Percentiles rank a stretch among this genome's conserved stretches.
Conservation (phyloP, 2,329 filamentous ascomycete genomes). For the Penicillium sp. region DNA sequence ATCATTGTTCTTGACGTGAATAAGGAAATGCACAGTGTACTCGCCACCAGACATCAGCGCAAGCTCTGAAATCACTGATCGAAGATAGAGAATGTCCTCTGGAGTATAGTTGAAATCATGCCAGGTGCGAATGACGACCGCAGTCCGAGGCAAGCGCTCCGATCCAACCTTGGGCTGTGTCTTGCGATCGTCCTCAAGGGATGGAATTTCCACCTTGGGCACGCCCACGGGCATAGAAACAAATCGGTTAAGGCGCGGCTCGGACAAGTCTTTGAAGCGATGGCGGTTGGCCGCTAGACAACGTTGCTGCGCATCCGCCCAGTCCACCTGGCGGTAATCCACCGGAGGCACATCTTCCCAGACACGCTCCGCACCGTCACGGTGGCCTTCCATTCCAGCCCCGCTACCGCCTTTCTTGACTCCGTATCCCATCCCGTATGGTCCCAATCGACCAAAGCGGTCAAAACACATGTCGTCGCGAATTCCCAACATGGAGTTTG, state of each 20-base stretch:
- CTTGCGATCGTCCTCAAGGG: constrained; percentile 20
- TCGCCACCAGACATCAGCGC: constrained; percentile 77
- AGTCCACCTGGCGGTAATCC: constrained; percentile 75
- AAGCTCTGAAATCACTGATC: constrained; percentile 77
- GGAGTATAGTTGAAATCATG: constrained; percentile 76
- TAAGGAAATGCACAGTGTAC: constrained; percentile 78
- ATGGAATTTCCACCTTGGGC: constrained; percentile 23
- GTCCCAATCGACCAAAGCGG: constrained; percentile 80
- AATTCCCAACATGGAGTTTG: constrained; percentile 76
- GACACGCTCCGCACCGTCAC: constrained; percentile 74
- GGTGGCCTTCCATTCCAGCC: constrained; percentile 81
- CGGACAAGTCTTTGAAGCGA: constrained; percentile 60
- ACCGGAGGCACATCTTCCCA: constrained; percentile 73
- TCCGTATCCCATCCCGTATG: constrained; percentile 89
- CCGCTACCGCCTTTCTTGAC: constrained; percentile 76
- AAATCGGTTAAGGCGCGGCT: constrained; percentile 39
- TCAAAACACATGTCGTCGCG: constrained; percentile 91
- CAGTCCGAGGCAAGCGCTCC: constrained; percentile 59
- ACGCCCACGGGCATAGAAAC: constrained; percentile 37
- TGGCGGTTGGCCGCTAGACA: constrained; percentile 71
- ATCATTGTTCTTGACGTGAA: constrained; percentile 80
- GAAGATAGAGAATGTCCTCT: constrained; percentile 77
- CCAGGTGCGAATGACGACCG: constrained; percentile 79
- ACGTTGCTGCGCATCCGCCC: constrained; percentile 74
- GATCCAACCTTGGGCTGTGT: constrained; percentile 25